Evolutionary conservation across 441 rosid genomes (phyloP), one percentile per base, ranked within the genome.

Genomic region (Populus trichocarpa): DNA sequence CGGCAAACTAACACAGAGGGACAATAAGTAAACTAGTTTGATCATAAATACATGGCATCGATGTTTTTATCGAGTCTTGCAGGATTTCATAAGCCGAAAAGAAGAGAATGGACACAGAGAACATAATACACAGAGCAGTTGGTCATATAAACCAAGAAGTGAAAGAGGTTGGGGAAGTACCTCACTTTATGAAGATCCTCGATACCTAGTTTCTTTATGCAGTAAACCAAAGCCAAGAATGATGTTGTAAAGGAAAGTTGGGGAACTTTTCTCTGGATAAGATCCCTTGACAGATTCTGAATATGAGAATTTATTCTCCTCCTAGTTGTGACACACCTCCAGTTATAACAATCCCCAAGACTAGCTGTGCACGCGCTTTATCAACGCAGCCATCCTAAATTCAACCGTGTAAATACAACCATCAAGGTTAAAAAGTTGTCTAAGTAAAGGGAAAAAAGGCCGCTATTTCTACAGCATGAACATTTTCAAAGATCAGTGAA

Each of bases 1-100:
- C 59, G 25, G 50, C 80, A 2, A 73, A 76, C 70, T 72, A 67
- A 74, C 8, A 68, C 36, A 20, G 64, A 25, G 53, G 26, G 23
- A 23, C 46, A 25, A 63, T 76, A 36, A 68, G 67, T 69, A 63
- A 70, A 76, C 30, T 30, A 22, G 3, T 61, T n/a, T 35, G 16
- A 40, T 69, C 25, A 9, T n/a, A 69, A 18, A 6, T 8, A 13
- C 36, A 53, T 0, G 6, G 36, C 2, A 22, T 38, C 40, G 10
- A 65, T 26, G 10, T 28, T 28, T 65, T 23, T 26, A 65, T 22
- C 1, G 7, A 26, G 69, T 25, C 16, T 65, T 65, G 32, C 30
- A 46, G 20, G 57, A 14, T 46, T 14, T 46, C 18, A 46, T 4
- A 46, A 46, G 20, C 57, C 20, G 7, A 40, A 3, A 40, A 11